phyloP scores from a whole-genome alignment of 306 rosid species.

The Citrullus colocynthis region DNA sequence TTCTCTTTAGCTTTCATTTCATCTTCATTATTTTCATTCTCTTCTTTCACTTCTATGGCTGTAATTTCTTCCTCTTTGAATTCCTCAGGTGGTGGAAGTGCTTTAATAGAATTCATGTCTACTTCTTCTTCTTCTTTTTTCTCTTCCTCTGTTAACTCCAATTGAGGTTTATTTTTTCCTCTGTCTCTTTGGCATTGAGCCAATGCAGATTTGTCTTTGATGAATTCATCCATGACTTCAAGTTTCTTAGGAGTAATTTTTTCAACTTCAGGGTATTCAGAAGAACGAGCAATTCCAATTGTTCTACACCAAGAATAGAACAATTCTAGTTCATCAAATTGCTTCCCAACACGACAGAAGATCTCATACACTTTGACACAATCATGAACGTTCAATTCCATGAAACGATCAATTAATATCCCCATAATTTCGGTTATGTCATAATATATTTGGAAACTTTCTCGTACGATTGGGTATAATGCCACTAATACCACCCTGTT shows the following conservation, averaged over 20 bases:
- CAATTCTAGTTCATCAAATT: slow-evolving; percentile 67
- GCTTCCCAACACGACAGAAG: slow-evolving; percentile 68
- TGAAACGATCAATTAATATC: slow-evolving; percentile 50
- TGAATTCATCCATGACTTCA: slow-evolving; percentile 69
- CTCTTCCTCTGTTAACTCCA: neutral
- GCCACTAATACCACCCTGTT: slow-evolving; percentile 68
- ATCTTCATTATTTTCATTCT: neutral
- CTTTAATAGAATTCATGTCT: slow-evolving; percentile 36
- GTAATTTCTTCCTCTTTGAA: neutral
- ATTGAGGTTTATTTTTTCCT: neutral
- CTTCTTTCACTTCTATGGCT: slow-evolving; percentile 18
- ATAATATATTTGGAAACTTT: slow-evolving; percentile 57
- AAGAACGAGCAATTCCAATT: slow-evolving; percentile 57
- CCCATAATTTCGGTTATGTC: slow-evolving; percentile 55
- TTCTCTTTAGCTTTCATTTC: neutral
- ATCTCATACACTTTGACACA: slow-evolving; percentile 54
- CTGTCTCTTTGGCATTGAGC: slow-evolving; percentile 12
- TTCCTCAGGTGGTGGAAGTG: slow-evolving; percentile 58
- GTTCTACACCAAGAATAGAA: slow-evolving; percentile 59
- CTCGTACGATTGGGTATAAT: slow-evolving; percentile 55
- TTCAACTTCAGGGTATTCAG: slow-evolving; percentile 78
- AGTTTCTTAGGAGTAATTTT: slow-evolving; percentile 56
- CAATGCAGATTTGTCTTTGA: slow-evolving; percentile 37
- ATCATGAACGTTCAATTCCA: slow-evolving; percentile 38
- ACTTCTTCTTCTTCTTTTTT: slow-evolving; percentile 27